Conservation (phyloP, 768 basidiomycete species). For the Cubamyces sp. region DNA sequence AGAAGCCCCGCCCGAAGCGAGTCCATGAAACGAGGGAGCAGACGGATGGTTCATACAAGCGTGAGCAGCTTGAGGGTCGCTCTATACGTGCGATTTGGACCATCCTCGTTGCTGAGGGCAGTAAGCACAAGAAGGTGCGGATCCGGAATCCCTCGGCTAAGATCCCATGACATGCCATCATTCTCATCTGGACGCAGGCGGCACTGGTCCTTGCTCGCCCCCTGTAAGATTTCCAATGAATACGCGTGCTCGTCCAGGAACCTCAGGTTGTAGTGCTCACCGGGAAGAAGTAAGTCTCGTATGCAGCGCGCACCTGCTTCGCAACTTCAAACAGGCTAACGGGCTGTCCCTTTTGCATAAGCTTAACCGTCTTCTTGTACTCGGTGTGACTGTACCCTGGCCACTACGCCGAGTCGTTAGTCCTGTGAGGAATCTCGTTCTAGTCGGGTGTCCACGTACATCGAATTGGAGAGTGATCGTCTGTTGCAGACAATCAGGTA, state of each 20-base stretch:
- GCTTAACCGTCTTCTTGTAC: not conserved
- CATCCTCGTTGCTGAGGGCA: not conserved
- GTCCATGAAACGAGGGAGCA: not conserved
- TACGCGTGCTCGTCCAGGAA: not conserved
- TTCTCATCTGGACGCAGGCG: too few relatives aligned
- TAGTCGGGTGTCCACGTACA: not conserved
- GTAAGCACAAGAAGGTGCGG: too few relatives aligned
- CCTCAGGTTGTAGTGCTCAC: not conserved
- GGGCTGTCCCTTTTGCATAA: not conserved
- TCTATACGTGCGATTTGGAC: constrained; percentile 1
- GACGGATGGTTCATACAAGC: not conserved
- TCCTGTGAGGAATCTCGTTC: not conserved
- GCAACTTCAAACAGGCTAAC: constrained; percentile 11
- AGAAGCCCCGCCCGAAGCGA: constrained; percentile 1
- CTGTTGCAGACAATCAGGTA: not conserved
- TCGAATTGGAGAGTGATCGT: not conserved
- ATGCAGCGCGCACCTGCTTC: not conserved
- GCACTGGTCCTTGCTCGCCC: not conserved
- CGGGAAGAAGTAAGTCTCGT: not conserved
- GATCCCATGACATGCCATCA: too few relatives aligned
- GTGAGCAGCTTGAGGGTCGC: not conserved
- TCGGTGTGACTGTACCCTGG: constrained; percentile 12
- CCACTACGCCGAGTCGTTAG: constrained; percentile 5
- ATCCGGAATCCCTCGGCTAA: too few relatives aligned
- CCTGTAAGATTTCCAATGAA: not conserved